Evolutionary conservation across 176 grass and related monocot genomes (phyloP).

Genomic region (Eremochloa ophiuroides): DNA sequence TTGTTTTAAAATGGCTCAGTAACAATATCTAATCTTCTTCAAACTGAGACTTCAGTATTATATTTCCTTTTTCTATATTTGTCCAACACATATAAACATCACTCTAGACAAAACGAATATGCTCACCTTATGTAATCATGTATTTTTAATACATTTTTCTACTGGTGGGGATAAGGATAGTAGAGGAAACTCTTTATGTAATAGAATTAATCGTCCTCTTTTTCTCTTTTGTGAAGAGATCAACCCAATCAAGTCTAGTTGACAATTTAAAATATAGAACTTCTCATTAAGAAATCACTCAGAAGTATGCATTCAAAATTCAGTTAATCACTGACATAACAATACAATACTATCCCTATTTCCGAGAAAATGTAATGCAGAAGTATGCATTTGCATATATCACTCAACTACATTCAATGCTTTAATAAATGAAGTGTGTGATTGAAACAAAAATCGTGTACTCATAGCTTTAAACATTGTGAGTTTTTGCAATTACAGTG

Average conservation of each 20-base stretch:
- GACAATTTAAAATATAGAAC: not conserved
- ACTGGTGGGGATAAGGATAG: not conserved
- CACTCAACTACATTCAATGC: slow-evolving; percentile 3
- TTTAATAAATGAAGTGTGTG: not conserved
- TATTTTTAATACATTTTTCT: not conserved
- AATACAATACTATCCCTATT: not conserved
- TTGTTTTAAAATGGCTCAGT: not conserved
- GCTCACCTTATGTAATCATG: not conserved
- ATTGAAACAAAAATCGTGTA: slow-evolving; percentile 16
- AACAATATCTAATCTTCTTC: slow-evolving; percentile 14
- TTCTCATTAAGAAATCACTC: not conserved
- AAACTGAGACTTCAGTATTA: slow-evolving; percentile 1
- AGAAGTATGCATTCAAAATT: not conserved
- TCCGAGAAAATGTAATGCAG: slow-evolving; percentile 1
- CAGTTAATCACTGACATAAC: not conserved
- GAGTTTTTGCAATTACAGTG: slow-evolving; percentile 76
- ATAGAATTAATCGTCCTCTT: not conserved
- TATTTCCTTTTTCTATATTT: not conserved
- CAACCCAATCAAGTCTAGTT: not conserved
- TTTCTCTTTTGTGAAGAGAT: not conserved
- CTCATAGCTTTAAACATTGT: slow-evolving; percentile 71
- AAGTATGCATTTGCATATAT: not conserved
- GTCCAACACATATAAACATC: slow-evolving; percentile 8
- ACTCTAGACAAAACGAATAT: not conserved
- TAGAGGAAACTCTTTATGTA: slow-evolving; percentile 9